phyloP scores from a whole-genome alignment of 2,329 filamentous ascomycete species.

The Emergomyces africanus region DNA sequence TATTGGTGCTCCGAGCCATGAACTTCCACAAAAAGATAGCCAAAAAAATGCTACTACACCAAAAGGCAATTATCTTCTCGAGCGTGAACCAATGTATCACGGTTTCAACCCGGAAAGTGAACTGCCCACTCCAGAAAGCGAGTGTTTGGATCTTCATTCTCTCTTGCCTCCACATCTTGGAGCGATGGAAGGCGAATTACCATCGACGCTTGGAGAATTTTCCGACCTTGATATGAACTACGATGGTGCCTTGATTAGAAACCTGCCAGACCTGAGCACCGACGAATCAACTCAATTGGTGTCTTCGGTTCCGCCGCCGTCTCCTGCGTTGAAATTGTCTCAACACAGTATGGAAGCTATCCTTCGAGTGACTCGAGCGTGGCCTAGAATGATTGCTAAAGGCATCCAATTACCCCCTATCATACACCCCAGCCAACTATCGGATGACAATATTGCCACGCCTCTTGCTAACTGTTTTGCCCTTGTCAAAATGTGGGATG shows the following conservation, averaged over 20 bases:
- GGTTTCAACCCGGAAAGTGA: not conserved
- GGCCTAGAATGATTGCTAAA: constrained; percentile 28
- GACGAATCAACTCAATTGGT: not conserved
- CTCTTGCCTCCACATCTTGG: not conserved
- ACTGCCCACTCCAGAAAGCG: not conserved
- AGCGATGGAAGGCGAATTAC: not conserved
- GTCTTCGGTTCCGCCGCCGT: not conserved
- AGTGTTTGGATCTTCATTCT: not conserved
- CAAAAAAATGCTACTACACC: not conserved
- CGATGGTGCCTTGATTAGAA: not conserved
- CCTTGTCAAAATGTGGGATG: constrained; percentile 27
- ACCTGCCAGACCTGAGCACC: not conserved
- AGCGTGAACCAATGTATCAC: not conserved
- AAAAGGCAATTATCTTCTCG: not conserved
- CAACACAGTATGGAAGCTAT: constrained; percentile 22
- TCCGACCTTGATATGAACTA: not conserved
- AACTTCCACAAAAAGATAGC: not conserved
- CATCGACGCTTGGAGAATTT: not conserved
- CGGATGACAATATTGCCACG: constrained; percentile 11
- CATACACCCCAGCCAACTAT: constrained; percentile 19
- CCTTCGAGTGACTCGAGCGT: constrained; percentile 24
- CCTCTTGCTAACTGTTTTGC: constrained; percentile 26
- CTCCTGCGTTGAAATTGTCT: not conserved
- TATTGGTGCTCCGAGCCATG: no score
- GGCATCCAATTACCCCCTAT: constrained; percentile 26